A percentile compares a stretch with the other conserved stretches of the same genome.
Evolutionary conservation across 371 early-diverging fungal genomes (phyloP).

Genomic region (Mortierella sp.): DNA sequence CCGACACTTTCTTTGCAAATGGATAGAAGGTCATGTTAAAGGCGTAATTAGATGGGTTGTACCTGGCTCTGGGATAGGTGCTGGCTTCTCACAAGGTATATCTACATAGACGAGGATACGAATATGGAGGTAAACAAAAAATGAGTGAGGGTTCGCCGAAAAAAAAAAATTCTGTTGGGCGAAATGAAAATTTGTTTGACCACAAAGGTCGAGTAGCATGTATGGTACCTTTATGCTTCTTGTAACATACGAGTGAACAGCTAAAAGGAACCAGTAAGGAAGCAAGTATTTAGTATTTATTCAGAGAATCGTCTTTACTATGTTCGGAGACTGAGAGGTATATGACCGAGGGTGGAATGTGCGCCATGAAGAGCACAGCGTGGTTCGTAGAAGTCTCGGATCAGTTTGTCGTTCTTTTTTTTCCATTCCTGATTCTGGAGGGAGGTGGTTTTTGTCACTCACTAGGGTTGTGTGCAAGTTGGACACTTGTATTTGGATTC

Average conservation of each 20-base stretch:
- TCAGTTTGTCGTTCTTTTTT: neutral
- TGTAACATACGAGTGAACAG: slow-evolving; percentile 55
- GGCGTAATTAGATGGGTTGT: neutral
- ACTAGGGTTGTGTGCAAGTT: slow-evolving; percentile 52
- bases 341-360: neutral
- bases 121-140: neutral
- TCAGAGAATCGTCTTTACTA: neutral
- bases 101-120: slow-evolving; percentile 14
- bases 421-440: neutral
- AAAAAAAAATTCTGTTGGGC: neutral
- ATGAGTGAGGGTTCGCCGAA: neutral
- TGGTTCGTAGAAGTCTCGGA: neutral
- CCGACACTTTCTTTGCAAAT: neutral
- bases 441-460: slow-evolving; percentile 11
- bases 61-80: slow-evolving; percentile 53
- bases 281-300: neutral
- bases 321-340: neutral
- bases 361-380: neutral
- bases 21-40: neutral
- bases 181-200: slow-evolving; percentile 6
- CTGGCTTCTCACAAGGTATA: slow-evolving; percentile 50
- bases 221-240: slow-evolving; percentile 51
- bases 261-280: slow-evolving; percentile 9
- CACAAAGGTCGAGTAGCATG: neutral
- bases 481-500: slow-evolving; percentile 56